Evolutionary conservation across 345 rosid species (phyloP).

Genomic region (Citrus sp.): DNA sequence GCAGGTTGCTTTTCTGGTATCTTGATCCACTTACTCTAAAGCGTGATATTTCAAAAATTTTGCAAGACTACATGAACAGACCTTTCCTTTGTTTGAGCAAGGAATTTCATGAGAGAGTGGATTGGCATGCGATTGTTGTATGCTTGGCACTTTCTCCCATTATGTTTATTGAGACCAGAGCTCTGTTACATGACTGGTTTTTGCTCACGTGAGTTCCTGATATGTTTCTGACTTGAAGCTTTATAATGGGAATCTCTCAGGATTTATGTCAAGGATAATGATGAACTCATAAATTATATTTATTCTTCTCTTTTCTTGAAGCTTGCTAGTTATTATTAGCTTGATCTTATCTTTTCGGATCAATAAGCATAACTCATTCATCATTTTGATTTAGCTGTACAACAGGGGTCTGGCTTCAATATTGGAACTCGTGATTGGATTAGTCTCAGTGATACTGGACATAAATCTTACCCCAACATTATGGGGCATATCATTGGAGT

Average conservation of each 20-base stretch:
- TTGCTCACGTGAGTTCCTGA: conserved; percentile 59
- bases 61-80: conserved; percentile 47
- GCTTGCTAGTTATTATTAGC: not conserved
- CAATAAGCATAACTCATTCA: not conserved
- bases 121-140: conserved; percentile 44
- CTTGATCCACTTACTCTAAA: conserved; percentile 58
- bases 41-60: conserved; percentile 53
- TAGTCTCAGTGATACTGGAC: conserved; percentile 51
- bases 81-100: conserved; percentile 63
- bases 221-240: not conserved
- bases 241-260: not conserved
- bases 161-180: conserved; percentile 46
- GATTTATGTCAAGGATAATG: not conserved
- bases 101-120: conserved; percentile 52
- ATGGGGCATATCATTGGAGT: conserved; percentile 65
- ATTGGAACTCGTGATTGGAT: conserved; percentile 49
- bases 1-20: conserved; percentile 73
- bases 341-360: conserved; percentile 4
- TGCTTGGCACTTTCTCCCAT: conserved; percentile 56
- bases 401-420: conserved; percentile 65
- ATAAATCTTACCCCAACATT: conserved; percentile 53
- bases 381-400: conserved; percentile 21
- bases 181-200: conserved; percentile 71
- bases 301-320: not conserved
- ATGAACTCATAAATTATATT: too few species aligned